A percentile compares a stretch with the other conserved stretches of the same genome.
Conservation (phyloP, 2,329 filamentous ascomycete species). For the Furcasterigmium furcatum region DNA sequence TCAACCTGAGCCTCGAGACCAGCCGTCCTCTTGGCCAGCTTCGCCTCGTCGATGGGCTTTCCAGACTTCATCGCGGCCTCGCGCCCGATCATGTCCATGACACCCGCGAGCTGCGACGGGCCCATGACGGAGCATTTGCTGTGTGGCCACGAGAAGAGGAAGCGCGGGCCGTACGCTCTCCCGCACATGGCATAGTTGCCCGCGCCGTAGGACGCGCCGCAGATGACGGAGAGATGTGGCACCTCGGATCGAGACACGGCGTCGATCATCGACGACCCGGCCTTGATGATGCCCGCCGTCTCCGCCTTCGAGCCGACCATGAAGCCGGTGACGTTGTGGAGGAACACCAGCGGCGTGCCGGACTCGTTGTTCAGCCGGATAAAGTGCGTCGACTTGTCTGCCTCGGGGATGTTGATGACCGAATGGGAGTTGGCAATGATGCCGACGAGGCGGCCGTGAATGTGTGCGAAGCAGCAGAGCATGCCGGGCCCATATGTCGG, state of each 20-base stretch:
- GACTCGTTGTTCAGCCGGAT: background rate
- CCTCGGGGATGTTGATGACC: constrained; percentile 29
- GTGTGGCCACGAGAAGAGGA: constrained; percentile 35
- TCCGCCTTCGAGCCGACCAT: constrained; percentile 38
- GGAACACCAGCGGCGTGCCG: constrained; percentile 29
- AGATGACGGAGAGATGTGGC: constrained; percentile 33
- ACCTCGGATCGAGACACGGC: constrained; percentile 34
- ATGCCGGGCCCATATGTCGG: constrained; percentile 28
- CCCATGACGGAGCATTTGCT: constrained; percentile 37
- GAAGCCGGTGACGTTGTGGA: constrained; percentile 39
- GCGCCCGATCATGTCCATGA: constrained; percentile 6
- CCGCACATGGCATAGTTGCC: constrained; percentile 27
- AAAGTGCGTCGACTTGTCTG: background rate
- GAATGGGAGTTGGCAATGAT: constrained; percentile 32
- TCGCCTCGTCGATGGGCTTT: background rate
- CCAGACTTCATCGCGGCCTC: constrained; percentile 3
- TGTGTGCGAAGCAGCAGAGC: constrained; percentile 15
- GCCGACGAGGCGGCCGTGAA: constrained; percentile 25
- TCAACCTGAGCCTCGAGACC: constrained; percentile 5
- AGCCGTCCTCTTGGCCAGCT: background rate
- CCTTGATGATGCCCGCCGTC: constrained; percentile 32
- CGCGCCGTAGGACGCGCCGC: constrained; percentile 35
- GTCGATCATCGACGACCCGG: constrained; percentile 32
- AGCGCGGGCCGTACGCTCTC: constrained; percentile 29
- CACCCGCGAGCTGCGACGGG: constrained; percentile 30